phyloP scores from a whole-genome alignment of 2,329 filamentous ascomycete species.

The Aureobasidium mangrovei region DNA sequence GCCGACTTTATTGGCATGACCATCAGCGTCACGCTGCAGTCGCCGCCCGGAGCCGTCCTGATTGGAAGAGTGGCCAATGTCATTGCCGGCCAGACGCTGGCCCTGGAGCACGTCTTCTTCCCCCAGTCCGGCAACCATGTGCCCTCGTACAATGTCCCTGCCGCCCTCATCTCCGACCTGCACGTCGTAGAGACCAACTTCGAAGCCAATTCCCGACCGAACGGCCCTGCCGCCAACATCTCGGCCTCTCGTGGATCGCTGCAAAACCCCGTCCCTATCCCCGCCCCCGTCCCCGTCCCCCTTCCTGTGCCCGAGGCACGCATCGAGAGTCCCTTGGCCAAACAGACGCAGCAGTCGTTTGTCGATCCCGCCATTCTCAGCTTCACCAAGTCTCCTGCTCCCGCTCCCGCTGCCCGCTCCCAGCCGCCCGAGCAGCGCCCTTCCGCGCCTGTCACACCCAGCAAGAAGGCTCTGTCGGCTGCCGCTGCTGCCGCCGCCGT shows the following conservation, averaged over 20 bases:
- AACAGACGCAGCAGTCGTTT: slow-evolving; percentile 36
- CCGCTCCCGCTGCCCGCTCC: slow-evolving; percentile 18
- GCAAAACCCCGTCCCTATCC: background rate
- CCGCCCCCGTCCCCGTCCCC: slow-evolving; percentile 2
- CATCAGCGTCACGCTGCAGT: slow-evolving; percentile 62
- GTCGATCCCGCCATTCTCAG: slow-evolving; percentile 79
- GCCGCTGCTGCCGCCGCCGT: slow-evolving; percentile 27
- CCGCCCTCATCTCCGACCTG: slow-evolving; percentile 50
- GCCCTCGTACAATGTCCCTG: slow-evolving; percentile 48
- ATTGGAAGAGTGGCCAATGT: slow-evolving; percentile 64
- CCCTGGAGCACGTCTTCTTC: slow-evolving; percentile 56
- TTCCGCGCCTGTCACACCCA: slow-evolving; percentile 31
- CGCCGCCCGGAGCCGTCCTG: slow-evolving; percentile 55
- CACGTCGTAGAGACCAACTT: slow-evolving; percentile 33
- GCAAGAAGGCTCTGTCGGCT: slow-evolving; percentile 30
- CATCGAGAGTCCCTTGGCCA: slow-evolving; percentile 9
- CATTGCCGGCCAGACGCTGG: slow-evolving; percentile 55
- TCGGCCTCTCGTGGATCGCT: slow-evolving; percentile 4
- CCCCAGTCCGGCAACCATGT: slow-evolving; percentile 46
- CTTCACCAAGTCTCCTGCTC: slow-evolving; percentile 37
- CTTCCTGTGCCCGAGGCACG: slow-evolving; percentile 17
- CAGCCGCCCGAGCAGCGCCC: slow-evolving; percentile 14
- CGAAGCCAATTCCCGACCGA: slow-evolving; percentile 16
- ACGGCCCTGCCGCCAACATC: slow-evolving; percentile 16
- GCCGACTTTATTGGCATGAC: slow-evolving; percentile 66